A percentile compares a stretch with the other conserved stretches of the same genome.
Evolutionary conservation across 805 yeast species (phyloP).

Genomic region (Gaillardinia entomophila): DNA sequence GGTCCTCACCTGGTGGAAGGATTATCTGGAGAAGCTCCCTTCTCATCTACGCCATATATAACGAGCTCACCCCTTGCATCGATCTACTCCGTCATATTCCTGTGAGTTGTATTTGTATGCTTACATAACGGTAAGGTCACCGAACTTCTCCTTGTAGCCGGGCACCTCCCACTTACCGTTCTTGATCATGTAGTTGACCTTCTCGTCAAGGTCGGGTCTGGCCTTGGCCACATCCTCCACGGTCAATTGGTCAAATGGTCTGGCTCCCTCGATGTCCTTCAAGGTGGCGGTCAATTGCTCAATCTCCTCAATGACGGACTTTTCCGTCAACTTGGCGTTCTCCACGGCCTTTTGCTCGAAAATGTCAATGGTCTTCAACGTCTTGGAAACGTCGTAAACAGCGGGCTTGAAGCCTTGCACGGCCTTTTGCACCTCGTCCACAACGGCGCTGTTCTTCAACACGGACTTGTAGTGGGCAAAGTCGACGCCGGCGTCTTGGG

Average conservation of each 20-base stretch:
- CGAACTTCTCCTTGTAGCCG: conserved; percentile 97
- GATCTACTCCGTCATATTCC: no score
- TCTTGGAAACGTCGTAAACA: conserved; percentile 81
- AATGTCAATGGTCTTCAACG: conserved; percentile 84
- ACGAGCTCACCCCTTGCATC: not conserved
- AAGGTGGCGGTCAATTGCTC: conserved; percentile 81
- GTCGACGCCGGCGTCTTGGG: conserved; percentile 74
- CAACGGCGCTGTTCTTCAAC: conserved; percentile 75
- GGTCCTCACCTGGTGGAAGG: conserved; percentile 18
- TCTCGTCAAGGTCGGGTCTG: conserved; percentile 95
- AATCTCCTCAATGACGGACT: conserved; percentile 81
- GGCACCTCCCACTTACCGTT: conserved; percentile 98
- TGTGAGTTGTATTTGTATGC: not conserved
- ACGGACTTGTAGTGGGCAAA: conserved; percentile 72
- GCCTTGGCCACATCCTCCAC: conserved; percentile 93
- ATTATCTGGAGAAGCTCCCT: not conserved
- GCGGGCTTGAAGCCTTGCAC: conserved; percentile 75
- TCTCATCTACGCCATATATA: not conserved
- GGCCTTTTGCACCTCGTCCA: conserved; percentile 75
- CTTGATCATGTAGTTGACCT: conserved; percentile 90
- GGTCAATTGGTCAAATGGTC: conserved; percentile 96
- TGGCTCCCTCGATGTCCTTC: conserved; percentile 90
- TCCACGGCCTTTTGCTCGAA: conserved; percentile 94
- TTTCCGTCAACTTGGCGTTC: conserved; percentile 91
- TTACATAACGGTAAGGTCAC: conserved; percentile 90